Percentiles rank a stretch among this genome's conserved stretches.
Evolutionary conservation across 345 rosid species (phyloP).

Genomic region (Isatis tinctoria): DNA sequence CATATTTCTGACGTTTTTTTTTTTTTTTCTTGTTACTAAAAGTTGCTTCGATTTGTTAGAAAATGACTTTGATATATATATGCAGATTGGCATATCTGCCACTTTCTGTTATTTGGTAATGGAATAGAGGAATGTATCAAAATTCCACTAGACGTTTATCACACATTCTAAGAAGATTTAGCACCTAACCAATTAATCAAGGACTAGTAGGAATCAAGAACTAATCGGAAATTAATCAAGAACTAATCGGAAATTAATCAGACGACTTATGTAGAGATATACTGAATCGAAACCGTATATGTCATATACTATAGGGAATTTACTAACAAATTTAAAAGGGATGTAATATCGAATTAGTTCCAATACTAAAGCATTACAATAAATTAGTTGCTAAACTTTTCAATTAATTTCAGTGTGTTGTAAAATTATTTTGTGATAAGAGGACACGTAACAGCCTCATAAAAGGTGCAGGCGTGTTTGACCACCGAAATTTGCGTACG

Average conservation of each 20-base stretch:
- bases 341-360: not conserved
- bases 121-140: not conserved
- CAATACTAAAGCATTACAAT: not conserved
- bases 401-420: not conserved
- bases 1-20: too few relatives aligned
- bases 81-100: not conserved
- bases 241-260: too few relatives aligned
- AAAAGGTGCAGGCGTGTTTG: not conserved
- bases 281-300: not conserved
- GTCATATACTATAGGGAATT: not conserved
- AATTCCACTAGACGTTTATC: not conserved
- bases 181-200: not conserved
- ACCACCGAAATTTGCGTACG: not conserved
- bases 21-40: too few relatives aligned
- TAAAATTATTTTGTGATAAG: not conserved
- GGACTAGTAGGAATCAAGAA: too few relatives aligned
- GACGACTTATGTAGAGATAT: not conserved
- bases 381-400: not conserved
- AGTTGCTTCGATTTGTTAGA: too few relatives aligned
- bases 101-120: not conserved
- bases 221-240: too few relatives aligned
- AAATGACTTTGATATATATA: too few relatives aligned
- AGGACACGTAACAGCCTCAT: not conserved
- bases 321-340: not conserved
- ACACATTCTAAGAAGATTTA: not conserved